Evolutionary conservation across 2,329 filamentous ascomycete species (phyloP), one percentile per base, ranked within the genome.

Genomic region (Spiromastix sp.): DNA sequence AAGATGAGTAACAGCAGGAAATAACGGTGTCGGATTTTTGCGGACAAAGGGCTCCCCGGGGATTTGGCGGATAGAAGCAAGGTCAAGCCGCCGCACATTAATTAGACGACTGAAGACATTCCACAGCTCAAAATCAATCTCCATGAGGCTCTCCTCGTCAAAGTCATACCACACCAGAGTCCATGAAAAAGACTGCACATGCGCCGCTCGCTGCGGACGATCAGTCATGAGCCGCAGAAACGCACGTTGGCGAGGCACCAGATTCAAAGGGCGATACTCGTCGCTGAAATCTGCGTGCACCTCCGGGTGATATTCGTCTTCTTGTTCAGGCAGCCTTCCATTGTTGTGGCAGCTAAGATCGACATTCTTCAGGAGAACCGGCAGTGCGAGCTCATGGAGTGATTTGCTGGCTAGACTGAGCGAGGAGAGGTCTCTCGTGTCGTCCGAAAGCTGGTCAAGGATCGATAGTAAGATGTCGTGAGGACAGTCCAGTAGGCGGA

Each of bases 61-160:
- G n/a, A 33, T 29, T 16, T 30, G 12, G 32, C 34, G 38, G 16
- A 40, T 17, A 3, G 38, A 37, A 18, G 34, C 38, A 2, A 40
- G 34, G 25, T 40, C 38, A 8, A 40, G 34, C 8, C 27, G 33
- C 8, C 22, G 38, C n/a, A 40, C 38, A 26, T 40, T 40, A 19
- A 6, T 31, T 9, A 40, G 33, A 10, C 34, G 29, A 18, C 34
- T 34, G 19, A 40, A 40, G 18, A 40, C 38, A 15, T 37, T 37
- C 38, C 38, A 40, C 16, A 40, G 15, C 30, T 40, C 34, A 30
- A 24, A 34, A 19, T 36, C 38, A 22, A 36, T 40, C 2, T 33
- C 28, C 2, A 16, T 20, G 7, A 36, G 17, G 16, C 13, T 13
- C 27, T 32, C 20, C 13, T 37, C 38, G n/a, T 36, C 18, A 19